Conservation (phyloP, 2,329 filamentous ascomycete genomes). For the Boeremia exigua region DNA sequence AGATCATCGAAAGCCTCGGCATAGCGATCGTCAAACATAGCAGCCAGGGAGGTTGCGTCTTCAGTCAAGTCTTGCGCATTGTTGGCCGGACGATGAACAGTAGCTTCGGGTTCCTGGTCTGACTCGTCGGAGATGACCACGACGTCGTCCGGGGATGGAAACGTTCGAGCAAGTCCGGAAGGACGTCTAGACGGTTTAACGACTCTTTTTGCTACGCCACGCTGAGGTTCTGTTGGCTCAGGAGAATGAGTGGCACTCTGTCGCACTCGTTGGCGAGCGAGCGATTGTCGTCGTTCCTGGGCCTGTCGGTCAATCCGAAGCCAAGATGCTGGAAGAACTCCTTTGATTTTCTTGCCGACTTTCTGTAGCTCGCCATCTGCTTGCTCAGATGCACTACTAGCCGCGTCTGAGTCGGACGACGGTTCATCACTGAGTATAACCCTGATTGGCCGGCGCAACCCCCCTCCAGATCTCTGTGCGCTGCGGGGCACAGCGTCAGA, state of each 20-base stretch:
- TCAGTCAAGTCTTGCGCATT: constrained; percentile 28
- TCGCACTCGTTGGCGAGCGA: constrained; percentile 23
- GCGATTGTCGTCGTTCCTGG: constrained; percentile 32
- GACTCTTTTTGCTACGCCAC: constrained; percentile 44
- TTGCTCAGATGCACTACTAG: constrained; percentile 37
- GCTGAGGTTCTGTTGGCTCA: constrained; percentile 35
- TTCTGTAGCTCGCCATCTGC: constrained; percentile 41
- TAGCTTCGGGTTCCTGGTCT: constrained; percentile 25
- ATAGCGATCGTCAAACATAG: constrained; percentile 34
- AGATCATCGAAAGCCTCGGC: constrained; percentile 34
- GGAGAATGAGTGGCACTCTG: constrained; percentile 22
- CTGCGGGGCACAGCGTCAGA: constrained; percentile 27
- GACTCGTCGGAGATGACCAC: constrained; percentile 48
- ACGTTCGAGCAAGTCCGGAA: neutral
- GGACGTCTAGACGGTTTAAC: constrained; percentile 17
- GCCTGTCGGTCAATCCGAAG: constrained; percentile 54
- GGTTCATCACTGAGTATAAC: constrained; percentile 28
- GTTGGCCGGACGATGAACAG: constrained; percentile 5
- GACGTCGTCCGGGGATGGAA: constrained; percentile 22
- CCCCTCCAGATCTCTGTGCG: constrained; percentile 18
- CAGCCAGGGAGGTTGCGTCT: constrained; percentile 29
- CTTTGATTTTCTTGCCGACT: constrained; percentile 53
- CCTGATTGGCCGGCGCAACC: constrained; percentile 21
- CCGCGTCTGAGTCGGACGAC: constrained; percentile 27
- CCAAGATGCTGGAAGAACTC: constrained; percentile 59